phyloP scores from a whole-genome alignment of 2,329 filamentous ascomycete species.

The Rutstroemia sydowiana region DNA sequence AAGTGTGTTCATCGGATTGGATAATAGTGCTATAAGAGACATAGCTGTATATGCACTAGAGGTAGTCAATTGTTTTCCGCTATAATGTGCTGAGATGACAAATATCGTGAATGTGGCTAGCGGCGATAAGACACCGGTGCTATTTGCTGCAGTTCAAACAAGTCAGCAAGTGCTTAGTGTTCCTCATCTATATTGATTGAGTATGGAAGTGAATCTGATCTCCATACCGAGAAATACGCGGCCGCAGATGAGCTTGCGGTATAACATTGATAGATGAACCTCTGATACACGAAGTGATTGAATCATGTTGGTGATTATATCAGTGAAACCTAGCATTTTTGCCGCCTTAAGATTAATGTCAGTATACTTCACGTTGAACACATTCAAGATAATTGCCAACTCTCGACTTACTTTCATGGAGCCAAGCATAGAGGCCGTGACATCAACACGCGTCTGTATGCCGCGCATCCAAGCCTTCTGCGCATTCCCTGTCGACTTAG shows the following conservation, averaged over 20 bases:
- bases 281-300: conserved; percentile 33
- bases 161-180: neutral
- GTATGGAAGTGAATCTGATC: neutral
- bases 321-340: conserved; percentile 31
- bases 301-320: conserved; percentile 29
- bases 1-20: conserved; percentile 34
- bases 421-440: conserved; percentile 26
- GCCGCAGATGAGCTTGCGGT: conserved; percentile 29
- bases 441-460: conserved; percentile 27
- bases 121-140: conserved; percentile 29
- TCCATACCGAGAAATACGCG: conserved; percentile 18
- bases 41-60: conserved; percentile 36
- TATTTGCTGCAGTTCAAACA: conserved; percentile 16
- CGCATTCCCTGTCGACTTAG: conserved; percentile 21
- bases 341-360: conserved; percentile 16
- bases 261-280: conserved; percentile 33
- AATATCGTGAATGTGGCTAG: conserved; percentile 35
- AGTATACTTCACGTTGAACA: neutral
- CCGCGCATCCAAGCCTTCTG: conserved; percentile 28
- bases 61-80: conserved; percentile 24
- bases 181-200: neutral
- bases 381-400: neutral
- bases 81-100: conserved; percentile 26
- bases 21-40: conserved; percentile 35
- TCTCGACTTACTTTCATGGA: conserved; percentile 25